A percentile compares a stretch with the other conserved stretches of the same genome.
Conservation (phyloP, 495 filamentous ascomycete genomes). For the Amphirosellinia nigrospora region DNA sequence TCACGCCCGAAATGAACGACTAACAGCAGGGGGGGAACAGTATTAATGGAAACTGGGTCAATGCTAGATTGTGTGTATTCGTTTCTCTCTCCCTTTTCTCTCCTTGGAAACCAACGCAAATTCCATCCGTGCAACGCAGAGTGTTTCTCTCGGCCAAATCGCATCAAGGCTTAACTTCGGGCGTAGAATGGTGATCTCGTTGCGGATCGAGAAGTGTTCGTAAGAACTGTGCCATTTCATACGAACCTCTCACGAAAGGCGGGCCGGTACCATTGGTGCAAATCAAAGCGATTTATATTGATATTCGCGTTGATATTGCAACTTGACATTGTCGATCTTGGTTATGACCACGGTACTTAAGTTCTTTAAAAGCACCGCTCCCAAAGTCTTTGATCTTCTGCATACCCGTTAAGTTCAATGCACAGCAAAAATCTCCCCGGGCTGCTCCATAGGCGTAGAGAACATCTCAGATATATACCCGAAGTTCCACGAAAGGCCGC, state of each 20-base stretch:
- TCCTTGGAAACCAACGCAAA: neutral
- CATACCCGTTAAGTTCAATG: constrained; percentile 19
- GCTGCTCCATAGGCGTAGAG: neutral
- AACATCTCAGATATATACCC: neutral
- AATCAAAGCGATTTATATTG: constrained; percentile 25
- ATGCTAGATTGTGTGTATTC: constrained; percentile 4
- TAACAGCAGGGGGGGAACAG: neutral
- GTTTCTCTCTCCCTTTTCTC: neutral
- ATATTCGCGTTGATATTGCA: constrained; percentile 14
- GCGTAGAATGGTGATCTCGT: neutral
- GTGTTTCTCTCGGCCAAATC: neutral
- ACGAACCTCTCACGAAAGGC: neutral
- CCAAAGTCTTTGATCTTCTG: constrained; percentile 21
- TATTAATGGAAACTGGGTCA: neutral
- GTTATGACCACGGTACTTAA: neutral
- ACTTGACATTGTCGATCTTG: neutral
- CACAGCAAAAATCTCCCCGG: constrained; percentile 24
- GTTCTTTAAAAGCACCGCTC: constrained; percentile 21
- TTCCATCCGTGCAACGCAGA: neutral
- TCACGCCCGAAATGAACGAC: neutral
- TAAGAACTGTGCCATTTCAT: neutral
- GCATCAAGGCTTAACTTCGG: neutral
- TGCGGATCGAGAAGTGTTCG: neutral
- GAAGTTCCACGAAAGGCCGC: constrained; percentile 15
- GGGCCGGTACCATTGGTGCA: neutral